Percentiles rank a stretch among this genome's conserved stretches.
Evolutionary conservation across 1,284 basidiomycete genomes (phyloP).

Genomic region (Entoloma clypeatum): DNA sequence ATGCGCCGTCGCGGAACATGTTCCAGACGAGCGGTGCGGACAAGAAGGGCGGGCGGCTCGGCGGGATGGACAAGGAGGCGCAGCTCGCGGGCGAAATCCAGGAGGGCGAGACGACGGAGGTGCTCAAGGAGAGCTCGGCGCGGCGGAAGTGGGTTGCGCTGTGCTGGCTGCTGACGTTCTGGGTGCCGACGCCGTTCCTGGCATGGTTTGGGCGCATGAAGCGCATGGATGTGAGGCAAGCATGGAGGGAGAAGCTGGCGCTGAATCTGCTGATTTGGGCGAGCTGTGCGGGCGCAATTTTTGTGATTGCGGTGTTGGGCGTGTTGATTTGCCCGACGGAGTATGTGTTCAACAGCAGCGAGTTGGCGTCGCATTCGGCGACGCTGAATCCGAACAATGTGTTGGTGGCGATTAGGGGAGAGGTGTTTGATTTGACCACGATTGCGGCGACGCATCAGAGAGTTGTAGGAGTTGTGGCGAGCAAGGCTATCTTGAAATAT

Average conservation of each 20-base stretch:
- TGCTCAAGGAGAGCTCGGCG: slow-evolving; percentile 76
- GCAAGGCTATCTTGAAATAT: slow-evolving; percentile 77
- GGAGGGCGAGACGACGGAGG: slow-evolving; percentile 85
- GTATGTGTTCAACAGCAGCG: slow-evolving; percentile 81
- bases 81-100: slow-evolving; percentile 76
- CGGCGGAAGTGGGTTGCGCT: slow-evolving; percentile 86
- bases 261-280: slow-evolving; percentile 98
- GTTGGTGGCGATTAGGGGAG: slow-evolving; percentile 83
- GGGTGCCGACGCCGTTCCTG: slow-evolving; percentile 77
- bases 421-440: slow-evolving; percentile 81
- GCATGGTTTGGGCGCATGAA: slow-evolving; percentile 85
- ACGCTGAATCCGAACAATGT: slow-evolving; percentile 68
- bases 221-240: slow-evolving; percentile 89
- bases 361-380: slow-evolving; percentile 73
- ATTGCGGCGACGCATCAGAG: slow-evolving; percentile 61
- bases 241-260: slow-evolving; percentile 96
- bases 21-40: slow-evolving; percentile 83
- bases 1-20: slow-evolving; percentile 93
- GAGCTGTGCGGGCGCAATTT: slow-evolving; percentile 81
- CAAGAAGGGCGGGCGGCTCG: slow-evolving; percentile 69
- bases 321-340: slow-evolving; percentile 91
- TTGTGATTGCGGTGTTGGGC: slow-evolving; percentile 90
- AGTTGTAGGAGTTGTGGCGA: slow-evolving; percentile 72
- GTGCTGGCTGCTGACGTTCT: slow-evolving; percentile 91
- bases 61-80: slow-evolving; percentile 67